phyloP scores from a whole-genome alignment of 2,329 filamentous ascomycete genomes.

The Claviceps maximensis region DNA sequence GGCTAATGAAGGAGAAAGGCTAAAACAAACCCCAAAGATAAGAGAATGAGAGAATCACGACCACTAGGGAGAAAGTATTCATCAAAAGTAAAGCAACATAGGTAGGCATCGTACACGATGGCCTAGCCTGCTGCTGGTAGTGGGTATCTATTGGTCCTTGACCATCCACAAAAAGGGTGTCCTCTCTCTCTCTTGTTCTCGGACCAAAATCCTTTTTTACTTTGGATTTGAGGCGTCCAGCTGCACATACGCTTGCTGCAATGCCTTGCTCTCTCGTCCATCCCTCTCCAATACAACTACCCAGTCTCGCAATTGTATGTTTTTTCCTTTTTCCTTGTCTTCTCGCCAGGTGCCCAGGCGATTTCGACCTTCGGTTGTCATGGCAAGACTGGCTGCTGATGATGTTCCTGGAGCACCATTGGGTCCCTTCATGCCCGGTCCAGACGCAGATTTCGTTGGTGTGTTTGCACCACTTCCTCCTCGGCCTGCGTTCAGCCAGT shows the following conservation, averaged over 20 bases:
- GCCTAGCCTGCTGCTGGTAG: neutral
- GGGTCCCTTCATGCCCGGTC: constrained; percentile 18
- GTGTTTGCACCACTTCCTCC: constrained; percentile 41
- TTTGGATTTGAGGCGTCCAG: constrained; percentile 36
- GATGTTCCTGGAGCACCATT: constrained; percentile 20
- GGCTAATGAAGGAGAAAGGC: neutral
- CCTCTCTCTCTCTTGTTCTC: neutral
- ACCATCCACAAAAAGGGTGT: neutral
- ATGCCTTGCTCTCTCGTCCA: constrained; percentile 49
- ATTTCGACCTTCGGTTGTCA: constrained; percentile 46
- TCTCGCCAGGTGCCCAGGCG: constrained; percentile 67
- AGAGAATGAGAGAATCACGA: neutral
- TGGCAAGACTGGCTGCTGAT: constrained; percentile 20
- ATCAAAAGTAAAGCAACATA: neutral
- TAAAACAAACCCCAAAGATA: neutral
- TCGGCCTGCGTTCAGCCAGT: constrained; percentile 52
- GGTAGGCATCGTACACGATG: neutral
- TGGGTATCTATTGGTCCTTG: neutral
- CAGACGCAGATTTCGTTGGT: constrained; percentile 25
- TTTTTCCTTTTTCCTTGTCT: constrained; percentile 59
- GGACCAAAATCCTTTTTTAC: constrained; percentile 13
- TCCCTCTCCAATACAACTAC: constrained; percentile 68
- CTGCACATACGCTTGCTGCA: constrained; percentile 44
- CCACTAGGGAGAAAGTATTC: neutral
- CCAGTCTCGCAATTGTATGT: constrained; percentile 77